Evolutionary conservation across 495 filamentous ascomycete species (phyloP).

Genomic region (Aspergillus kassunensis): DNA sequence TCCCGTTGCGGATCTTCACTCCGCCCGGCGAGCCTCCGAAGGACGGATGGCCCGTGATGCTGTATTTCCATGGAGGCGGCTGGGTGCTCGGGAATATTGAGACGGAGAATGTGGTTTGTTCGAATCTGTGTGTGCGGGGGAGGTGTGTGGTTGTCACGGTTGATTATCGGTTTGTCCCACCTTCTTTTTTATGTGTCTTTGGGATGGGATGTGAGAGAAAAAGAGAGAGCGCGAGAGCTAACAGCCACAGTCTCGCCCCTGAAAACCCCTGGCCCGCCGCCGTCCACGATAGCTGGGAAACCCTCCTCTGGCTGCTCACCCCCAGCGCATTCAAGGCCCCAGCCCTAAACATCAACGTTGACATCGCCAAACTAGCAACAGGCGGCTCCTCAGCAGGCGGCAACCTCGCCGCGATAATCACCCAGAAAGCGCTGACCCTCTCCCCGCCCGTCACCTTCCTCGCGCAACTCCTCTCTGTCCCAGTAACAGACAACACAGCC

Average conservation of each 20-base stretch:
- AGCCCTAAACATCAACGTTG: slow-evolving; percentile 41
- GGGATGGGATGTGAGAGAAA: too few relatives aligned
- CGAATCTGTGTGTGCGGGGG: slow-evolving; percentile 47
- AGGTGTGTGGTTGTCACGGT: slow-evolving; percentile 52
- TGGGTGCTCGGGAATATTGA: slow-evolving; percentile 59
- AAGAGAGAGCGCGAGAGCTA: too few relatives aligned
- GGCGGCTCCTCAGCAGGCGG: slow-evolving; percentile 55
- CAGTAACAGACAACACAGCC: slow-evolving; percentile 56
- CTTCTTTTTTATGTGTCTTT: neutral
- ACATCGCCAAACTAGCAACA: slow-evolving; percentile 46
- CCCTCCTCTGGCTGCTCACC: slow-evolving; percentile 49
- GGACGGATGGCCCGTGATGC: slow-evolving; percentile 51
- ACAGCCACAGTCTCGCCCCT: slow-evolving; percentile 43
- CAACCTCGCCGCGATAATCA: slow-evolving; percentile 53
- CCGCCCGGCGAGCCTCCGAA: slow-evolving; percentile 39
- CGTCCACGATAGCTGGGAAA: slow-evolving; percentile 55
- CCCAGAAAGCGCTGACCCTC: slow-evolving; percentile 46
- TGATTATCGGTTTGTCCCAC: slow-evolving; percentile 44
- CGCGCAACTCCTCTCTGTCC: slow-evolving; percentile 53
- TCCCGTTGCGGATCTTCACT: slow-evolving; percentile 46
- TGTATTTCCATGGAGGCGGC: slow-evolving; percentile 57
- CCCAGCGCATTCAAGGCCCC: slow-evolving; percentile 38
- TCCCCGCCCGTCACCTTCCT: slow-evolving; percentile 42
- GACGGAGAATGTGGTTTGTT: slow-evolving; percentile 56
- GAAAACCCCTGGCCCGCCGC: slow-evolving; percentile 54